Conservation (phyloP, 2,329 filamentous ascomycete genomes). For the Hypoxylon sp. region DNA sequence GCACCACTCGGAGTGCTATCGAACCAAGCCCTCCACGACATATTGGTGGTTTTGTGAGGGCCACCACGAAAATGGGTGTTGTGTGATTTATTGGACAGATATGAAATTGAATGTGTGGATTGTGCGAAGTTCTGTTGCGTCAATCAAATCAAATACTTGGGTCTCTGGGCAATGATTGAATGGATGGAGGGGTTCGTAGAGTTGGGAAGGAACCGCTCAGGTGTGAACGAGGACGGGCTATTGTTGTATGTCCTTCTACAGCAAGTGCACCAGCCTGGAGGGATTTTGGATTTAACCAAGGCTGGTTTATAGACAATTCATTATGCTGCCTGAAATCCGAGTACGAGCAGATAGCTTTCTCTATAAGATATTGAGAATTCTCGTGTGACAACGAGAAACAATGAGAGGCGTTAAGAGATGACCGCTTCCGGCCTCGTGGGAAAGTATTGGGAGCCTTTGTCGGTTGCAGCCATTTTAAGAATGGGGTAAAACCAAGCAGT, state of each 20-base stretch:
- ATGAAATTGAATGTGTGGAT: not conserved
- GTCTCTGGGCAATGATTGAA: not conserved
- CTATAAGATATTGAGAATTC: slow-evolving; percentile 6
- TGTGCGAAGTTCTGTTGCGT: not conserved
- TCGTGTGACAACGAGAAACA: slow-evolving; percentile 2
- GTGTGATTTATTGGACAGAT: not conserved
- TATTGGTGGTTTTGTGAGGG: not conserved
- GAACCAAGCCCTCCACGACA: not conserved
- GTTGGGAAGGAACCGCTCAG: not conserved
- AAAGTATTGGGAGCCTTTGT: not conserved
- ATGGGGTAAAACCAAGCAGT: slow-evolving; percentile 1
- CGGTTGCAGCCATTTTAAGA: slow-evolving; percentile 11
- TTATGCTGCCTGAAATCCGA: slow-evolving; percentile 8
- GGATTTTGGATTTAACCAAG: slow-evolving; percentile 5
- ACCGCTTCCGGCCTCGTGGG: not conserved
- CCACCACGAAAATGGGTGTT: not conserved
- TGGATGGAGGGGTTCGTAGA: not conserved
- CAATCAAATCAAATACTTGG: not conserved
- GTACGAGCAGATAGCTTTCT: not conserved
- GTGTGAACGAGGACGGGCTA: slow-evolving; percentile 13
- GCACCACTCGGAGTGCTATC: slow-evolving; percentile 1
- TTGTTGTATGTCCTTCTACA: slow-evolving; percentile 16
- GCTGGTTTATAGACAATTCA: slow-evolving; percentile 8
- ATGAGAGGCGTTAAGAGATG: slow-evolving; percentile 5
- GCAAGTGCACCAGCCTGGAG: slow-evolving; percentile 19